Conservation (phyloP, 2,329 filamentous ascomycete species). For the Colletotrichum musicola region DNA sequence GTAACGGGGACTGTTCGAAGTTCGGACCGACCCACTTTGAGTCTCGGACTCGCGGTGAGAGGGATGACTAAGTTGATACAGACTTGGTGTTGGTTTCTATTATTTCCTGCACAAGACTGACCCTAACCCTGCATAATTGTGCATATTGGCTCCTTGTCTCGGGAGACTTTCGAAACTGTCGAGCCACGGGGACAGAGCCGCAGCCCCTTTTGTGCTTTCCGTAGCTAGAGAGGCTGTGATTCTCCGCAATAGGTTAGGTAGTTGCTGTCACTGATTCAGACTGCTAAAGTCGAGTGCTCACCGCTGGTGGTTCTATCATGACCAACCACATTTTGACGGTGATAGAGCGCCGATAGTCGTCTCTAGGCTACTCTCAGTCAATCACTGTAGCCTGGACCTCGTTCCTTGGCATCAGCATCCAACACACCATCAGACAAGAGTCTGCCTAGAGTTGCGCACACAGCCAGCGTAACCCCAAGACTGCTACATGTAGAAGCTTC, state of each 20-base stretch:
- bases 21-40: constrained; percentile 9
- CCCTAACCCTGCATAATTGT: constrained; percentile 27
- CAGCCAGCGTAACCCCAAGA: not conserved
- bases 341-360: too few species aligned
- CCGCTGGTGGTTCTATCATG: too few species aligned
- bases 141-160: not conserved
- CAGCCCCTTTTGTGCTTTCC: not conserved
- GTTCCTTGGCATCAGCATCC: too few species aligned
- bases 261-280: too few species aligned
- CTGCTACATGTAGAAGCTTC: not conserved
- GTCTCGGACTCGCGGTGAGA: constrained; percentile 13
- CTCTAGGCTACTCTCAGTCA: too few species aligned
- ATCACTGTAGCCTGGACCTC: too few species aligned
- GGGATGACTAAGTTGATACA: constrained; percentile 23
- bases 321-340: too few species aligned
- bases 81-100: not conserved
- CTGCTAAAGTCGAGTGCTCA: too few species aligned
- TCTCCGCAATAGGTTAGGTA: too few species aligned
- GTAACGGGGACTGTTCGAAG: constrained; percentile 31
- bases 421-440: too few species aligned
- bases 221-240: not conserved
- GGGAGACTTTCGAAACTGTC: not conserved
- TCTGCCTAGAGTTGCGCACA: too few species aligned
- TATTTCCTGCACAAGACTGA: constrained; percentile 12
- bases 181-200: not conserved